A percentile compares a stretch with the other conserved stretches of the same genome.
Evolutionary conservation across 1,284 basidiomycete species (phyloP).

Genomic region (Cryptococcus amylolentus): DNA sequence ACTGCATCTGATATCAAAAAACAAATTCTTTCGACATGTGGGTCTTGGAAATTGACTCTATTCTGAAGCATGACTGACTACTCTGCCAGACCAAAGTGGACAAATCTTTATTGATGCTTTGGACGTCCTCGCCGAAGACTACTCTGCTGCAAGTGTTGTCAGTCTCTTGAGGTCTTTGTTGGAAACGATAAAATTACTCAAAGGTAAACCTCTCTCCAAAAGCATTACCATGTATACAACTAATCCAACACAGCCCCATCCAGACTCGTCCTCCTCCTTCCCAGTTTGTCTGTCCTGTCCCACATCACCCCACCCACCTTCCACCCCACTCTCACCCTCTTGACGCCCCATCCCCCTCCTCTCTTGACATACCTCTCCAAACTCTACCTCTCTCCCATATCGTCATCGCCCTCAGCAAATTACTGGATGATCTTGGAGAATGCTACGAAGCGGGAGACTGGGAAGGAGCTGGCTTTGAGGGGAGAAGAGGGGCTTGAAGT

Average conservation of each 20-base stretch:
- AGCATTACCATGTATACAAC: not conserved
- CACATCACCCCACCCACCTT: constrained; percentile 62
- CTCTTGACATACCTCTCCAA: constrained; percentile 63
- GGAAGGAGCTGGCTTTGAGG: constrained; percentile 22
- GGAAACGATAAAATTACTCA: constrained; percentile 14
- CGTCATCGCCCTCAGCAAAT: constrained; percentile 43
- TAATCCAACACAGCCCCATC: constrained; percentile 55
- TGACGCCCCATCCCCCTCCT: constrained; percentile 60
- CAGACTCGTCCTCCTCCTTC: constrained; percentile 63
- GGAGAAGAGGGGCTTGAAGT: constrained; percentile 16
- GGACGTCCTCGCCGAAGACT: constrained; percentile 42
- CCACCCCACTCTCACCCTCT: constrained; percentile 62
- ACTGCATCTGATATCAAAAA: constrained; percentile 9
- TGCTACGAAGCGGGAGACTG: constrained; percentile 19
- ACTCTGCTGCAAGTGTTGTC: constrained; percentile 17
- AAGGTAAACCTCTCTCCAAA: constrained; percentile 15
- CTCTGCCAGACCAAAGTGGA: constrained; percentile 19
- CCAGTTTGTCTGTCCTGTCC: constrained; percentile 56
- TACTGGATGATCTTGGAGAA: constrained; percentile 39
- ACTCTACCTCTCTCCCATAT: constrained; percentile 64
- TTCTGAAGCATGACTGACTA: not conserved
- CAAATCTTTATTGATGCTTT: constrained; percentile 44
- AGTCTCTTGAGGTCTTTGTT: constrained; percentile 31
- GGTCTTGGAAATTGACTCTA: not conserved
- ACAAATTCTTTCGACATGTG: constrained; percentile 21